A percentile compares a stretch with the other conserved stretches of the same genome.
phyloP scores from a whole-genome alignment of 2,329 filamentous ascomycete genomes.

The Furcasterigmium sp. region DNA sequence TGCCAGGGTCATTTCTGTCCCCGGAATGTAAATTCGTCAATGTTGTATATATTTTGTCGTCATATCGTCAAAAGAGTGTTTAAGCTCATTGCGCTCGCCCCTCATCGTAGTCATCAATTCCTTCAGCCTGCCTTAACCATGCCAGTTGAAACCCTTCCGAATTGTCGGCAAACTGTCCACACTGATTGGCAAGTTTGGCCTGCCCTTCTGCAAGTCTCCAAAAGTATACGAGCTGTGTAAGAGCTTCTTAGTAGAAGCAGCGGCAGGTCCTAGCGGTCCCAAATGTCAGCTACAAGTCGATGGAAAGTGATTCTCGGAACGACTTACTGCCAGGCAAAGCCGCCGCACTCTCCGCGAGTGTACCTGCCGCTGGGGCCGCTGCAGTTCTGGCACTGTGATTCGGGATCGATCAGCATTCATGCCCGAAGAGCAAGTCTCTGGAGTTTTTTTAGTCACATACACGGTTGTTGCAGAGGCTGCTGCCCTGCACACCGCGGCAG shows the following conservation, averaged over 20 bases:
- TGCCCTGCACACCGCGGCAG: neutral
- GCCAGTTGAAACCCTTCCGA: too few relatives aligned
- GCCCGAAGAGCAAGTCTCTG: neutral
- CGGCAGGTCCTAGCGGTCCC: neutral
- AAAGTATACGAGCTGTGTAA: too few relatives aligned
- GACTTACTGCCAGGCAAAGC: neutral
- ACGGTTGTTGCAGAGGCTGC: neutral
- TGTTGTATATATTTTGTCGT: too few relatives aligned
- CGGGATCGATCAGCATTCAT: neutral
- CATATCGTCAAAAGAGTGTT: too few relatives aligned
- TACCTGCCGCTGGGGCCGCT: neutral
- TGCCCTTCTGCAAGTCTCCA: too few relatives aligned
- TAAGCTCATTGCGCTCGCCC: too few relatives aligned
- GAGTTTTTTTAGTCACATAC: neutral
- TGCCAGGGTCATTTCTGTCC: too few relatives aligned
- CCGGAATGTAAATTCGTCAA: too few relatives aligned
- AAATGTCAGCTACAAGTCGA: neutral
- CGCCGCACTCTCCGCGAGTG: neutral
- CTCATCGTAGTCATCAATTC: too few relatives aligned
- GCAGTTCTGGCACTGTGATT: neutral
- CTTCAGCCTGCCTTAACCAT: too few relatives aligned
- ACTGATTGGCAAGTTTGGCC: too few relatives aligned
- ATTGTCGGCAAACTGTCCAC: too few relatives aligned
- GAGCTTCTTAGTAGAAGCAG: slow-evolving; percentile 1
- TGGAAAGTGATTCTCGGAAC: neutral